Conservation (phyloP, 2,329 filamentous ascomycete species). For the Fusarium phyllophilum region DNA sequence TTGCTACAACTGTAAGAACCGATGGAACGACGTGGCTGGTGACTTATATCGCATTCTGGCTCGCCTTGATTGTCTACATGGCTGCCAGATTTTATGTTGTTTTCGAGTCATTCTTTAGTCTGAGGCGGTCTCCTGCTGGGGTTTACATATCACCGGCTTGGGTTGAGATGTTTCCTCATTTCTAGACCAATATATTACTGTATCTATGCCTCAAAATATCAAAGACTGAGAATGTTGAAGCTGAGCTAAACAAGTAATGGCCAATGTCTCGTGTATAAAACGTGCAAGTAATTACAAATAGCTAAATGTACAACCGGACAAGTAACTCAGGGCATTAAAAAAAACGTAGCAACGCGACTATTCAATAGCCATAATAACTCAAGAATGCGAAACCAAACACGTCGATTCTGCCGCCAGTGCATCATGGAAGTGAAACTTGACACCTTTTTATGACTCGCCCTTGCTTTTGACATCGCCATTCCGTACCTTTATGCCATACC, state of each 20-base stretch:
- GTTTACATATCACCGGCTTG: slow-evolving; percentile 1
- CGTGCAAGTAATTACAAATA: slow-evolving; percentile 34
- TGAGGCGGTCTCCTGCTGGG: neutral
- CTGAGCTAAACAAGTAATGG: neutral
- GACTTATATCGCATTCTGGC: neutral
- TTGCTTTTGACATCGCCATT: slow-evolving; percentile 14
- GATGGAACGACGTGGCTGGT: neutral
- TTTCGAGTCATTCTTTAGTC: slow-evolving; percentile 1
- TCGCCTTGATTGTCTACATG: neutral
- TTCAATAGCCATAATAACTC: slow-evolving; percentile 30
- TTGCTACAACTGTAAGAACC: neutral
- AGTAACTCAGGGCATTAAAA: neutral
- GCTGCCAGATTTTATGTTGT: neutral
- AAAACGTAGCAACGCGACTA: slow-evolving; percentile 21
- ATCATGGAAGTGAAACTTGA: slow-evolving; percentile 17
- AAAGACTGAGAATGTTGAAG: neutral
- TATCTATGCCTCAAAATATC: no score
- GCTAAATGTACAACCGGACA: slow-evolving; percentile 28
- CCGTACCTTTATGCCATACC: slow-evolving; percentile 6
- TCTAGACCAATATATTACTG: neutral
- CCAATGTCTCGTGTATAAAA: slow-evolving; percentile 1
- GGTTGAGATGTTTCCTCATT: slow-evolving; percentile 1
- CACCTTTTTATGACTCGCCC: slow-evolving; percentile 2
- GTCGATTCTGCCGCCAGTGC: slow-evolving; percentile 11
- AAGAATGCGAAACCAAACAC: slow-evolving; percentile 21